Evolutionary conservation across 2,329 filamentous ascomycete genomes (phyloP).

Genomic region (Tympanopsis confertula): DNA sequence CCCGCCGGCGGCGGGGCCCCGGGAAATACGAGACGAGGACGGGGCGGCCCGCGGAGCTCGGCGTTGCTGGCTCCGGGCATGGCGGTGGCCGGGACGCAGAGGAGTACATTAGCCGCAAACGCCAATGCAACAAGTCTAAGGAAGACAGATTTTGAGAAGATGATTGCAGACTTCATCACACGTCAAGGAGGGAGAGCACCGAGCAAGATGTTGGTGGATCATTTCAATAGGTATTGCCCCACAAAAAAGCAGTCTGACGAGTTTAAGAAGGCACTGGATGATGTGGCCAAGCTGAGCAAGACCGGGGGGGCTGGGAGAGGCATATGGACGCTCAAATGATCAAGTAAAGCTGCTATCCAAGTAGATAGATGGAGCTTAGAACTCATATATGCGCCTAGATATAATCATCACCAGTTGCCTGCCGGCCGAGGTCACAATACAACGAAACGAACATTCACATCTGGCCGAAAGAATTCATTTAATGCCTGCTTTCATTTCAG

Average conservation of each 20-base stretch:
- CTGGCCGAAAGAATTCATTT: too few relatives aligned
- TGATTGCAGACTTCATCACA: conserved; percentile 71
- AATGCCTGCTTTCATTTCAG: too few relatives aligned
- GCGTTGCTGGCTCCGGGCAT: neutral
- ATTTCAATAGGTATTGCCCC: conserved; percentile 73
- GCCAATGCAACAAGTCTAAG: conserved; percentile 28
- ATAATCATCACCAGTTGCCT: too few relatives aligned
- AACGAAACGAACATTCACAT: too few relatives aligned
- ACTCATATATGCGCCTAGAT: too few relatives aligned
- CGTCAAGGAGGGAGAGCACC: conserved; percentile 68
- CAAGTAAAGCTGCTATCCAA: conserved; percentile 13
- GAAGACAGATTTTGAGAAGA: conserved; percentile 51
- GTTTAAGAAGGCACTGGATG: conserved; percentile 72
- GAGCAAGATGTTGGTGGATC: conserved; percentile 77
- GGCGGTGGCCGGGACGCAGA: neutral
- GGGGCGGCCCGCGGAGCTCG: neutral
- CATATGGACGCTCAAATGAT: conserved; percentile 15
- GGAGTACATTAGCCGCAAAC: conserved; percentile 31
- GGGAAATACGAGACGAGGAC: conserved; percentile 28
- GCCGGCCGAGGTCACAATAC: too few relatives aligned
- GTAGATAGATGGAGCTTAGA: too few relatives aligned
- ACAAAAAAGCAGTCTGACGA: conserved; percentile 58
- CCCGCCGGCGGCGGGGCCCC: conserved; percentile 42
- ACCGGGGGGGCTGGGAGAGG: conserved; percentile 7
- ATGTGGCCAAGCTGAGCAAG: conserved; percentile 62